Conservation (phyloP, 2,329 filamentous ascomycete species). For the Dothidotthia symphoricarpi region DNA sequence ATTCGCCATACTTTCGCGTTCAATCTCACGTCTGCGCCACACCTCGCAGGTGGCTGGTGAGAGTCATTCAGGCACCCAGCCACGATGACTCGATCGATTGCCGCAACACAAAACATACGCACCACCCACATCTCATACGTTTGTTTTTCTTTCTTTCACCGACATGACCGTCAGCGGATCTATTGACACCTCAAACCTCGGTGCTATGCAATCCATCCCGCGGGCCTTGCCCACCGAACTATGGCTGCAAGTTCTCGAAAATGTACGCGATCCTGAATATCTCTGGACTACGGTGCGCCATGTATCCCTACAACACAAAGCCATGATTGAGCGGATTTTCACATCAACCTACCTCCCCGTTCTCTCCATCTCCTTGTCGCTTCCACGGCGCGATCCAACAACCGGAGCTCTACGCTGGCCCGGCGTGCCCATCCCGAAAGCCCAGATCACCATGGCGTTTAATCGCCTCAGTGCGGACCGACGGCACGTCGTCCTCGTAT, state of each 20-base stretch:
- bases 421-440: slow-evolving; percentile 8
- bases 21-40: too few species aligned
- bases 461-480: slow-evolving; percentile 3
- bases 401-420: slow-evolving; percentile 14
- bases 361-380: slow-evolving; percentile 12
- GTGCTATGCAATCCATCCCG: not conserved
- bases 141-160: too few species aligned
- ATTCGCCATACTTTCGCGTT: too few species aligned
- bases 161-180: too few species aligned
- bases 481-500: slow-evolving; percentile 6
- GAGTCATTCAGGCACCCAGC: too few species aligned
- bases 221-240: slow-evolving; percentile 14
- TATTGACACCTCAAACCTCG: too few species aligned
- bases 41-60: too few species aligned
- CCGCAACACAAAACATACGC: not conserved
- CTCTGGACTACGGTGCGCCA: slow-evolving; percentile 20
- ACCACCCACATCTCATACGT: too few species aligned
- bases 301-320: slow-evolving; percentile 14
- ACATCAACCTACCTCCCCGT: slow-evolving; percentile 12
- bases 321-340: slow-evolving; percentile 21
- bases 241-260: slow-evolving; percentile 19
- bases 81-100: not conserved
- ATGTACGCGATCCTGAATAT: slow-evolving; percentile 8
- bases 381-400: slow-evolving; percentile 20
- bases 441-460: slow-evolving; percentile 13